Percentiles rank a stretch among this genome's conserved stretches.
Evolutionary conservation across 495 filamentous ascomycete species (phyloP).

Genomic region (Zalerion maritima): DNA sequence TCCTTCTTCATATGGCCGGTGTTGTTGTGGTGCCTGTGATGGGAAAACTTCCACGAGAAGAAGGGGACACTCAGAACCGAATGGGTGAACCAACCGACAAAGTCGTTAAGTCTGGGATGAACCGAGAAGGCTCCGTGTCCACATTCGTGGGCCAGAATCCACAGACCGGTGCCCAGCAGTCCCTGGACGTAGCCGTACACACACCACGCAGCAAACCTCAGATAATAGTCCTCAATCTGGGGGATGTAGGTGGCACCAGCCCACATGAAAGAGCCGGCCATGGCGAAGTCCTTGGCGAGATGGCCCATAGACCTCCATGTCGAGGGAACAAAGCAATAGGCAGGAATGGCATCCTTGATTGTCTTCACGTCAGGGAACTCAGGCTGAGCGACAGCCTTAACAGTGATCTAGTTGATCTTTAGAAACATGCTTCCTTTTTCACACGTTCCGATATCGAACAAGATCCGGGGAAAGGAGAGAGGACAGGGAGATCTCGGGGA

Average conservation of each 20-base stretch:
- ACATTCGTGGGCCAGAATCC: slow-evolving; percentile 62
- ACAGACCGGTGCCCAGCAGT: slow-evolving; percentile 50
- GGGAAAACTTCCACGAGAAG: slow-evolving; percentile 65
- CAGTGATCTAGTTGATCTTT: too few relatives aligned
- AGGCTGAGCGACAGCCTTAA: too few relatives aligned
- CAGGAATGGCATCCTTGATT: slow-evolving; percentile 52
- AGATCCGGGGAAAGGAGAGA: too few relatives aligned
- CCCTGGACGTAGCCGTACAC: slow-evolving; percentile 50
- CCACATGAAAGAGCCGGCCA: slow-evolving; percentile 38
- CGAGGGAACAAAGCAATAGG: slow-evolving; percentile 54
- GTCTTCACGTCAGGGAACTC: slow-evolving; percentile 41
- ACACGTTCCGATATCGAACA: too few relatives aligned
- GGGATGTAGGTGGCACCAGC: slow-evolving; percentile 37
- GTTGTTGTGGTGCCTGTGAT: slow-evolving; percentile 56
- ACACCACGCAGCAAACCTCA: slow-evolving; percentile 37
- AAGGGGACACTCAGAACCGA: slow-evolving; percentile 54
- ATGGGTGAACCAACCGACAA: slow-evolving; percentile 52
- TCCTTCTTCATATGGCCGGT: slow-evolving; percentile 46
- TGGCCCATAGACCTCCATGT: slow-evolving; percentile 39
- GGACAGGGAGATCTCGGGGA: too few relatives aligned
- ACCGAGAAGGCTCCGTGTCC: slow-evolving; percentile 59
- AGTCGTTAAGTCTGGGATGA: slow-evolving; percentile 44
- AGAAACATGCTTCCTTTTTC: too few relatives aligned
- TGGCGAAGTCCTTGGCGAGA: slow-evolving; percentile 43
- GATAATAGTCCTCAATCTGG: slow-evolving; percentile 28